Evolutionary conservation across 331 rosid genomes (phyloP).

Genomic region (Saraca asoca): DNA sequence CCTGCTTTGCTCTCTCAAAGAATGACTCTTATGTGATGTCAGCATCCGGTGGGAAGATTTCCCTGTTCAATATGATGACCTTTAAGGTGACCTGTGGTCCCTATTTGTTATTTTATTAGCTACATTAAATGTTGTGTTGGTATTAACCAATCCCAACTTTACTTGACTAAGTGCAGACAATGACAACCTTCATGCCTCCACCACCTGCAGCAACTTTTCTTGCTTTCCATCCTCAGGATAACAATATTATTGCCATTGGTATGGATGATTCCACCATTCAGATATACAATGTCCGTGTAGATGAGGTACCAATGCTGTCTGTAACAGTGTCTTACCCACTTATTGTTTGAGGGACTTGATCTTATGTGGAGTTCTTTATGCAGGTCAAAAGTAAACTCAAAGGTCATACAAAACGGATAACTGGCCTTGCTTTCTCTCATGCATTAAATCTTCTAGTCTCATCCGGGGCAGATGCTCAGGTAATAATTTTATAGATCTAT

Average conservation of each 20-base stretch:
- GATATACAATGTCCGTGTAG: slow-evolving; percentile 86
- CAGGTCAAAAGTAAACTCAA: slow-evolving; percentile 97
- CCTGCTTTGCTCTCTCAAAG: slow-evolving; percentile 89
- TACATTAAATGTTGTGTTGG: neutral
- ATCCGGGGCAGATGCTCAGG: slow-evolving; percentile 99
- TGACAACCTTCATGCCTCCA: slow-evolving; percentile 96
- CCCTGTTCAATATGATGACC: slow-evolving; percentile 92
- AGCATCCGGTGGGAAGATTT: slow-evolving; percentile 90
- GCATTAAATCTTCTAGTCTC: slow-evolving; percentile 79
- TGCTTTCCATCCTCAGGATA: slow-evolving; percentile 94
- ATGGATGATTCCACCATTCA: slow-evolving; percentile 93
- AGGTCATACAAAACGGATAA: slow-evolving; percentile 94
- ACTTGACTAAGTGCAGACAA: slow-evolving; percentile 62
- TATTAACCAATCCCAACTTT: slow-evolving; percentile 30
- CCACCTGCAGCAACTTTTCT: slow-evolving; percentile 95
- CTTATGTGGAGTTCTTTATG: slow-evolving; percentile 40
- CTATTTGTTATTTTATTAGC: slow-evolving; percentile 2
- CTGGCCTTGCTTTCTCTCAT: slow-evolving; percentile 97
- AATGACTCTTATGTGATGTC: slow-evolving; percentile 95
- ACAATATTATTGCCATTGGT: slow-evolving; percentile 89
- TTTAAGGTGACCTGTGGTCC: slow-evolving; percentile 62
- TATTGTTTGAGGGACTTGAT: slow-evolving; percentile 27
- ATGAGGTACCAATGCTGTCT: slow-evolving; percentile 59
- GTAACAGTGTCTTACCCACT: slow-evolving; percentile 6
- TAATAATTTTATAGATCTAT: slow-evolving; percentile 19